phyloP scores from a whole-genome alignment of 805 yeast species.

The Cephaloascus fragrans region DNA sequence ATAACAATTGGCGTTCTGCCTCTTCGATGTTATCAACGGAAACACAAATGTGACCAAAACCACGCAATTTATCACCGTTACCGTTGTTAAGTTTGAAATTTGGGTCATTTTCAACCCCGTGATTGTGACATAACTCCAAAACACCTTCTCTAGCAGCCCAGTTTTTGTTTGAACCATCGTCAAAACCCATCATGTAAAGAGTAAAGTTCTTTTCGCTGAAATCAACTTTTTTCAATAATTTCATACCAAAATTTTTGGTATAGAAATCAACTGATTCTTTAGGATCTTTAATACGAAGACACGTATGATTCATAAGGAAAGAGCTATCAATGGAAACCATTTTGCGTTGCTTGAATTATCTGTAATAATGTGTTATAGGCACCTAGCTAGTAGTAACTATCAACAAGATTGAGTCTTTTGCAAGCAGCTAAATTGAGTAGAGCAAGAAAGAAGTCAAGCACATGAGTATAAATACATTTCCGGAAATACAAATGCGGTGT shows the following conservation, averaged over 20 bases:
- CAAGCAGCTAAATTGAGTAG: no score
- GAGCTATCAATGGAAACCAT: constrained; percentile 25
- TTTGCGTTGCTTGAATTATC: no score
- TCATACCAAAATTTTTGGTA: constrained; percentile 64
- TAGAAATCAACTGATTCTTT: constrained; percentile 65
- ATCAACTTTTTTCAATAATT: constrained; percentile 39
- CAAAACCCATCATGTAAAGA: constrained; percentile 59
- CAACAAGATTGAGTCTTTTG: no score
- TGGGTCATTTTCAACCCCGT: constrained; percentile 57
- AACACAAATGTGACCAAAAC: constrained; percentile 91
- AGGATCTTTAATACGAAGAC: constrained; percentile 80
- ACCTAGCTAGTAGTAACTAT: no score
- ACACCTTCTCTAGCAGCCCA: constrained; percentile 54
- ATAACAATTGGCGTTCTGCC: constrained; percentile 49
- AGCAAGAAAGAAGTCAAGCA: no score
- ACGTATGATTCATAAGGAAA: constrained; percentile 53
- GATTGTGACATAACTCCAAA: constrained; percentile 74
- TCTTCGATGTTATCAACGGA: constrained; percentile 71
- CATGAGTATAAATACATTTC: no score
- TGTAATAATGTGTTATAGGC: no score
- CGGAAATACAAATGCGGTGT: no score
- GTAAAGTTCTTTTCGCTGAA: constrained; percentile 50
- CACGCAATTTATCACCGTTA: constrained; percentile 74
- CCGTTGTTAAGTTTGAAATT: constrained; percentile 64
- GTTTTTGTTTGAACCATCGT: constrained; percentile 25